Percentiles rank a stretch among this genome's conserved stretches.
phyloP scores from a whole-genome alignment of 495 filamentous ascomycete genomes.

The Acidomyces sp. region DNA sequence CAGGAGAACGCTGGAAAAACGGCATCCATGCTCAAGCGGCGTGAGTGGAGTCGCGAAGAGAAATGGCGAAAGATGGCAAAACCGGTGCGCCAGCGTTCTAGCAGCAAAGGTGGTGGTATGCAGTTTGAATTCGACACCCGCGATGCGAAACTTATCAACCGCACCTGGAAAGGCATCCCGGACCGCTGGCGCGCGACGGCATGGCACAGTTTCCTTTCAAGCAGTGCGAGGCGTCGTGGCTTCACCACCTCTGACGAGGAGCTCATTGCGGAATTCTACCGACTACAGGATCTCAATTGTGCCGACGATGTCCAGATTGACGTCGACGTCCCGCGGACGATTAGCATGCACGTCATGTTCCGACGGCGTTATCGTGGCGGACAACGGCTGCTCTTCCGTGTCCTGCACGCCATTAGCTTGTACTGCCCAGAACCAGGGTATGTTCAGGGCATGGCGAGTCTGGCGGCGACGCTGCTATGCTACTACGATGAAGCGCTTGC shows the following conservation, averaged over 20 bases:
- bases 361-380: conserved; percentile 65
- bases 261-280: conserved; percentile 49
- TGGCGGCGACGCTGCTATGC: conserved; percentile 84
- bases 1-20: conserved; percentile 45
- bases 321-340: conserved; percentile 89
- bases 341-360: conserved; percentile 97
- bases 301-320: conserved; percentile 96
- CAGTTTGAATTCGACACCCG: conserved; percentile 77
- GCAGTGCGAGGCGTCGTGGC: conserved; percentile 56
- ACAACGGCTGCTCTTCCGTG: conserved; percentile 82
- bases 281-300: conserved; percentile 56
- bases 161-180: conserved; percentile 96
- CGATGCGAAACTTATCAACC: conserved; percentile 73
- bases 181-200: conserved; percentile 89
- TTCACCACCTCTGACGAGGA: conserved; percentile 53
- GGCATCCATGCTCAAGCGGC: conserved; percentile 51
- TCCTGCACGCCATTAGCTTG: conserved; percentile 79
- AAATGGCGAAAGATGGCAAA: conserved; percentile 97
- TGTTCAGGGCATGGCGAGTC: conserved; percentile 93
- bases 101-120: conserved; percentile 58
- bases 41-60: conserved; percentile 72
- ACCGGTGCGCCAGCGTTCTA: conserved; percentile 24
- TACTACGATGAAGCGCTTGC: conserved; percentile 92
- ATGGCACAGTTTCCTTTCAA: conserved; percentile 86
- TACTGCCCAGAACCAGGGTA: conserved; percentile 89